Conservation (phyloP, 768 basidiomycete genomes). For the Tylopilus vinaceipallidus region DNA sequence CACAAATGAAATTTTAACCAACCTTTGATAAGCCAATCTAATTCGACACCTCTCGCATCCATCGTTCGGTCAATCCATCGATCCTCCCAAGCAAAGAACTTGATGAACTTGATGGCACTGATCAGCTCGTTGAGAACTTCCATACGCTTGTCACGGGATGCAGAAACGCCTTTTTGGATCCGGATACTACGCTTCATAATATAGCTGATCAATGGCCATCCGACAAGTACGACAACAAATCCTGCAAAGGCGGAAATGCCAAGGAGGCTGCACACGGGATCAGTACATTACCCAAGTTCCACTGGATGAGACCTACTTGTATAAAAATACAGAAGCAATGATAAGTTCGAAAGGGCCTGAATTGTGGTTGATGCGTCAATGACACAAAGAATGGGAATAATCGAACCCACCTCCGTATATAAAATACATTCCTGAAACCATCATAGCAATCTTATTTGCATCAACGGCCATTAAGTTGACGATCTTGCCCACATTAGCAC, state of each 20-base stretch:
- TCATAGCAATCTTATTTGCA: constrained; percentile 59
- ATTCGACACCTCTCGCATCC: constrained; percentile 60
- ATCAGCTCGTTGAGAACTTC: constrained; percentile 45
- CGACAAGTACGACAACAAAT: constrained; percentile 38
- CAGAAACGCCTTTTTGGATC: constrained; percentile 33
- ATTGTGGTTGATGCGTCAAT: background rate
- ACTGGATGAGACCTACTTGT: constrained; percentile 59
- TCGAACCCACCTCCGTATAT: constrained; percentile 56
- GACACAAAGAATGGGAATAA: background rate
- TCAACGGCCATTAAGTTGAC: constrained; percentile 88
- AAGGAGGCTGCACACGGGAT: constrained; percentile 54
- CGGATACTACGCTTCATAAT: constrained; percentile 38
- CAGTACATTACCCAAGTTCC: constrained; percentile 25
- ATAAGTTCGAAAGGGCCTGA: constrained; percentile 74
- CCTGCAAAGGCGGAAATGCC: constrained; percentile 48
- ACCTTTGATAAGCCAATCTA: constrained; percentile 78
- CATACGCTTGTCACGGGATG: constrained; percentile 44
- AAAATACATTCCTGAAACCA: constrained; percentile 56
- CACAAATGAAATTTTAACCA: constrained; percentile 4
- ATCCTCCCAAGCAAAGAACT: constrained; percentile 43
- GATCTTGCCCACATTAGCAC: constrained; percentile 87
- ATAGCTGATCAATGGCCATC: constrained; percentile 40
- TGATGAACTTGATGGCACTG: constrained; percentile 39
- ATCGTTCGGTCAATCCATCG: constrained; percentile 42
- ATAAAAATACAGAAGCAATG: constrained; percentile 71